Base-by-base conservation (phyloP, 148 eudicot species). In the Pharnaceum exiguum region DNA sequence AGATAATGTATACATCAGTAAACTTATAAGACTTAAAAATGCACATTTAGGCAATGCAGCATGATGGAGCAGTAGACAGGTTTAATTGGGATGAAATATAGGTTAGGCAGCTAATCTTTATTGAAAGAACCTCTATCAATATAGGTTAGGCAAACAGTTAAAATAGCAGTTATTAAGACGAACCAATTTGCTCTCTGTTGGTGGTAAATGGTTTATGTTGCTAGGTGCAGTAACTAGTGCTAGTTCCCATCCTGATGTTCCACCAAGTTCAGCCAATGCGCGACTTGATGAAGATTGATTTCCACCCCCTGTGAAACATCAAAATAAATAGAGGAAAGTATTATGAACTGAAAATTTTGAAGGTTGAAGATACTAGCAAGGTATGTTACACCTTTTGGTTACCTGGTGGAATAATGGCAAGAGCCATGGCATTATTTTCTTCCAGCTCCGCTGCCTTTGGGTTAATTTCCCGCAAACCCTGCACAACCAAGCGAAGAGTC, bases 391-490 rank as follows among this genome's bases (percentile, higher is more conserved):
- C 23, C 26, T 22, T 28, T 55, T 47, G 35, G 15, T 55, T 72
- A 88, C 98, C 96, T 32, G 91, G 87, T 71, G 78, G 89, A 78
- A 79, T 28, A 29, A 93, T 89, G 55, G 99, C 96, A 62, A 93
- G 96, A 60, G 99, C 99, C 58, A 89, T 51, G 39, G 99, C 99
- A 60, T 93, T 93, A 75, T 71, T 86, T 71, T 93, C 85, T 69
- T 89, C 96, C 50, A 93, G 61, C 71, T 89, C 82, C 39, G 68
- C 63, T 46, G 87, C 90, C 63, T 57, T 39, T 30, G 95, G 86
- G 66, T 83, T 80, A 47, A 86, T 15, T 74, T 88, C 91, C 36
- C 65, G 77, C 58, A 89, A 64, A 28, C 95, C 99, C 96, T 93
- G 59, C 52, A 68, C 19, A 26, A 53, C n/a, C 23, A 63, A 27